Conservation (phyloP, 768 basidiomycete species). For the Sporobolomyces phaffii region DNA sequence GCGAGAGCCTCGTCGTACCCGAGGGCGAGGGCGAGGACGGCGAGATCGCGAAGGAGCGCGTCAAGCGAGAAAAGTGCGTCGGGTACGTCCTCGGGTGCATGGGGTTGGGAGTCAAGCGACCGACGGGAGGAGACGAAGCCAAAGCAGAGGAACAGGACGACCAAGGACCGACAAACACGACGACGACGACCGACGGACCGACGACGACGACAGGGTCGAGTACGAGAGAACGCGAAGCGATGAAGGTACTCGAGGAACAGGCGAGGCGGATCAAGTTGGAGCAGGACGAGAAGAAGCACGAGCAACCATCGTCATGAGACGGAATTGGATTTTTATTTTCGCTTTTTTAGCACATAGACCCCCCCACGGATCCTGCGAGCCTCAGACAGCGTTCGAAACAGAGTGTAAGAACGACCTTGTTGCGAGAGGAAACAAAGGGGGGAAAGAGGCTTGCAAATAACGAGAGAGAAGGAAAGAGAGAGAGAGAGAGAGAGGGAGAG, state of each 20-base stretch:
- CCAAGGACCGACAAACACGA: too few relatives aligned
- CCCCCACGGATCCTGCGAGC: too few relatives aligned
- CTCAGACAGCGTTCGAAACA: too few relatives aligned
- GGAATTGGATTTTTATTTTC: neutral
- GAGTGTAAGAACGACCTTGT: too few relatives aligned
- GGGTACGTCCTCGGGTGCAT: slow-evolving; percentile 37
- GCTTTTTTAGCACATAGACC: neutral
- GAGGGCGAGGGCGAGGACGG: slow-evolving; percentile 30
- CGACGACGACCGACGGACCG: too few relatives aligned
- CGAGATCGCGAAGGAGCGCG: slow-evolving; percentile 19
- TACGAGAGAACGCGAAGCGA: slow-evolving; percentile 1
- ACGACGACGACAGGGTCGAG: neutral
- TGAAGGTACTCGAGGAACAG: slow-evolving; percentile 15
- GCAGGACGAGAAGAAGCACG: slow-evolving; percentile 17
- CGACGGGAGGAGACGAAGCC: slow-evolving; percentile 17
- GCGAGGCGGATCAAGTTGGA: slow-evolving; percentile 27
- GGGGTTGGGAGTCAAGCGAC: slow-evolving; percentile 35
- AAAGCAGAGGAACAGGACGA: slow-evolving; percentile 30
- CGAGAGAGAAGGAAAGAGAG: neutral
- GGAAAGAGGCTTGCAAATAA: neutral
- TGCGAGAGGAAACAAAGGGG: neutral
- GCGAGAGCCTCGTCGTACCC: slow-evolving; percentile 18
- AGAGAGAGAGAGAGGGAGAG: neutral
- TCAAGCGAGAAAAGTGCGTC: slow-evolving; percentile 29
- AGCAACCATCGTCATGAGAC: neutral